Base-by-base conservation (phyloP, 2,329 filamentous ascomycete genomes). In the Epichloe sylvatica region DNA sequence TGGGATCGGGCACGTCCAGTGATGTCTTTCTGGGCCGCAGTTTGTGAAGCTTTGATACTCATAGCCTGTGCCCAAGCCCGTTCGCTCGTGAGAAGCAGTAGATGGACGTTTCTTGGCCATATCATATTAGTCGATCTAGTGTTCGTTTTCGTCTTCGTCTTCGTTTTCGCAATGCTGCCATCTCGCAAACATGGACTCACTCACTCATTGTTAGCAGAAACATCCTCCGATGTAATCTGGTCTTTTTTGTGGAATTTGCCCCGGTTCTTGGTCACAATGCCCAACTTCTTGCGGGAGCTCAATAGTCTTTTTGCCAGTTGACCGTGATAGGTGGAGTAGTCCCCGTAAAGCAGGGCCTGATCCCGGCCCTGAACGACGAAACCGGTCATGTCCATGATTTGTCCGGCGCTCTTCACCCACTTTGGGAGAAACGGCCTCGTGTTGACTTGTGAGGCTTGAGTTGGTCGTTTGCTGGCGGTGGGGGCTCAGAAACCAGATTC, bases 21-120 rank as follows among this genome's bases (percentile, higher is more conserved):
- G 55, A 95, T 84, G 45, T 82, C 83, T 65, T 87, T 86, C 53
- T 83, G 81, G 58, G 92, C 87, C 58, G 85, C 77, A 38, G 86
- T 79, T 63, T 94, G 87, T 19, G 80, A 73, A 4, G 87, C 78
- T 68, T 94, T 96, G 76, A 96, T 88, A 63, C 85, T 81, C 89
- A 97, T 94, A 51, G 90, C 91, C 66, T 95, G 84, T 37, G 92
- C 91, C 87, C 89, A 97, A 47, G 90, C 87, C 55, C 92, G 80
- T 70, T 98, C 92, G 53, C 90, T 82, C 38, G 81, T 86, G 60
- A 96, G 80, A 50, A 98, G 75, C 34, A 91, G 74, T n/a, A 96
- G 74, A 56, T 84, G 76, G 45, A 83, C 78, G 67, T 82, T 86
- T 66, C 87, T 94, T 37, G 25, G 30, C 3, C 12, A 23, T 9